Percentiles rank a stretch among this genome's conserved stretches.
Conservation (phyloP, 2,329 filamentous ascomycete genomes). For the Penicillium thymicola region DNA sequence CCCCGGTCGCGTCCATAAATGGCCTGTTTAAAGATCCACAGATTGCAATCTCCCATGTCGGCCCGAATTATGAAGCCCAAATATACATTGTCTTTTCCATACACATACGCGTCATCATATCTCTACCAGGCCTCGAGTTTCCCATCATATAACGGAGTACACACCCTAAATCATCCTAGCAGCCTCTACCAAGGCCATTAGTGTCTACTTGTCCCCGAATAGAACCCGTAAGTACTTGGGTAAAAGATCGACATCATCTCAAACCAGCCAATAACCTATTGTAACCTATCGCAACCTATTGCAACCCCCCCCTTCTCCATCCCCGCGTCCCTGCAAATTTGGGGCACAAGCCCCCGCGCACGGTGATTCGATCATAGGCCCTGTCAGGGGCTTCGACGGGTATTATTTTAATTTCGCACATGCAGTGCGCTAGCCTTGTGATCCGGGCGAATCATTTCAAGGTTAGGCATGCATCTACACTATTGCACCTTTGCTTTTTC, state of each 20-base stretch:
- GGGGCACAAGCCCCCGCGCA: neutral
- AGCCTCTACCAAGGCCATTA: neutral
- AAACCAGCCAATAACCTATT: neutral
- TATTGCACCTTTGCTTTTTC: neutral
- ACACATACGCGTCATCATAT: neutral
- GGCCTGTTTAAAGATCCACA: neutral
- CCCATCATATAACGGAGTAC: neutral
- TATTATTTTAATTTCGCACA: neutral
- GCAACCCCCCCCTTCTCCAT: neutral
- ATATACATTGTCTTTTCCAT: neutral
- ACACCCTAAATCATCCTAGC: neutral
- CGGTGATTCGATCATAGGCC: neutral
- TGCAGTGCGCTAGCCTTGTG: neutral
- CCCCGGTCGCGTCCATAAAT: neutral
- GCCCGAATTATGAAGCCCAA: neutral
- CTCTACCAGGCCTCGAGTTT: neutral
- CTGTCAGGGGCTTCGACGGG: neutral
- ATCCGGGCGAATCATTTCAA: neutral
- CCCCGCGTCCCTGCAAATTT: slow-evolving; percentile 9
- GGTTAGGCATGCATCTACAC: neutral
- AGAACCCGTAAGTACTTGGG: neutral
- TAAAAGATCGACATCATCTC: slow-evolving; percentile 9
- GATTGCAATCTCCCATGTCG: neutral
- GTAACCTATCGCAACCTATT: too few species aligned
- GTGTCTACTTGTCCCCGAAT: neutral